A percentile compares a stretch with the other conserved stretches of the same genome.
These are phyloP conservation scores for Ustilago vetiveriae DNA, from an alignment of 1,284 basidiomycete species.

Conservation along the genomic window DNA sequence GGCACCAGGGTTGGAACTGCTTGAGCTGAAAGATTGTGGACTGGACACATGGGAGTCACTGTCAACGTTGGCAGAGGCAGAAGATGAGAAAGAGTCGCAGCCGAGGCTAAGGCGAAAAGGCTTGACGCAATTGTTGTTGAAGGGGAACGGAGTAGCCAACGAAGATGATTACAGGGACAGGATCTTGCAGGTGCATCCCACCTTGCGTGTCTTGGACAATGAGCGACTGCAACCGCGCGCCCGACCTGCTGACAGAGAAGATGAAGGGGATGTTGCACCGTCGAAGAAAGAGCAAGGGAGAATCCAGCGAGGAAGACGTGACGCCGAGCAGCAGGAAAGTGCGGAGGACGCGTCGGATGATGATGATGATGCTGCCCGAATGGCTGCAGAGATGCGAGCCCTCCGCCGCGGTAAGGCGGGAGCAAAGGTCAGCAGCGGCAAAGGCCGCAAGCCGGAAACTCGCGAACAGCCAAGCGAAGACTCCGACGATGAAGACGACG, in stretches of 20 bases:
- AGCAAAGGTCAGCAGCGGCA: too few relatives aligned
- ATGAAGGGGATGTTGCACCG: neutral
- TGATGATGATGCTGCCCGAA: constrained; percentile 18
- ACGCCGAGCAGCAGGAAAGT: neutral
- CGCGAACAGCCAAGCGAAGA: too few relatives aligned
- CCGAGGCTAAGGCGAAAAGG: constrained; percentile 40
- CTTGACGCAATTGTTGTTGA: constrained; percentile 50
- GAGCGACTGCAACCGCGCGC: constrained; percentile 40
- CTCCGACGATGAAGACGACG: too few relatives aligned
- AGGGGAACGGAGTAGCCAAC: constrained; percentile 50
- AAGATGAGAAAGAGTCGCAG: constrained; percentile 17
- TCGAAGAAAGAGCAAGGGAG: neutral
- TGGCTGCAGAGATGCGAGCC: constrained; percentile 30
- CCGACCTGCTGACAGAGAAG: constrained; percentile 12
- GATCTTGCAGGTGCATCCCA: constrained; percentile 38
- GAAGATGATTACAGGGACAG: constrained; percentile 39
- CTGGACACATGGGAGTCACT: constrained; percentile 46
- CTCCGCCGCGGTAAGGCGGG: constrained; percentile 24
- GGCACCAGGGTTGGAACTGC: constrained; percentile 52
- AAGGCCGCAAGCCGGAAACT: too few relatives aligned
- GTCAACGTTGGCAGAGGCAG: constrained; percentile 25
- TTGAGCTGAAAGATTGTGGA: constrained; percentile 62
- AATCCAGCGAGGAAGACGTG: neutral
- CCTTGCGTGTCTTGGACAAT: constrained; percentile 52
- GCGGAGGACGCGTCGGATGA: constrained; percentile 14